These are phyloP conservation scores for Hypoxylon cercidicola DNA, from an alignment of 495 filamentous ascomycete genomes.

Conservation along the genomic window DNA sequence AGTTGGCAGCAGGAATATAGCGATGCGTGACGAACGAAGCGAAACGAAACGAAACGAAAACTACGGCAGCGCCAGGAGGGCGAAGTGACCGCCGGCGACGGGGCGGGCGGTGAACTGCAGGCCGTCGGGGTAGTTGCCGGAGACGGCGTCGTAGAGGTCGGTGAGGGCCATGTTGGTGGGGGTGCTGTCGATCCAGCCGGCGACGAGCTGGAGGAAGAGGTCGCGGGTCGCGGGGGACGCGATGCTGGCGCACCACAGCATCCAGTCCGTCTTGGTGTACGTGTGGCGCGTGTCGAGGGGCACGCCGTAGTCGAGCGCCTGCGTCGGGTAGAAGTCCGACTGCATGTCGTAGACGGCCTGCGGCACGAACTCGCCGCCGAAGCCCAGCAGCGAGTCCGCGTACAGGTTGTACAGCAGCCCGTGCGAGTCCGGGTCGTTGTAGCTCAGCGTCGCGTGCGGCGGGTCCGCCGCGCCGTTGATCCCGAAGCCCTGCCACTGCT, in stretches of 20 bases:
- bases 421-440: conserved; percentile 54
- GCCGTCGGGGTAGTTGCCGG: conserved; percentile 67
- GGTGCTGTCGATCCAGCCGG: conserved; percentile 81
- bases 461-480: conserved; percentile 72
- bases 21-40: too few species aligned
- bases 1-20: too few species aligned
- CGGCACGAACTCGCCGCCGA: conserved; percentile 70
- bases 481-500: conserved; percentile 77
- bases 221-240: conserved; percentile 66
- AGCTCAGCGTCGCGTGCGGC: conserved; percentile 78
- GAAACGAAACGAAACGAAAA: too few species aligned
- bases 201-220: conserved; percentile 75
- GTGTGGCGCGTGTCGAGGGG: conserved; percentile 86
- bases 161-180: conserved; percentile 76
- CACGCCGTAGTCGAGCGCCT: conserved; percentile 77
- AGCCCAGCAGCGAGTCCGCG: conserved; percentile 77
- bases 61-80: conserved; percentile 71
- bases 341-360: conserved; percentile 81
- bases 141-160: conserved; percentile 79
- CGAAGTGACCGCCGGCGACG: conserved; percentile 84
- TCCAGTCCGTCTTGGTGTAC: conserved; percentile 91
- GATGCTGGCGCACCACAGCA: conserved; percentile 84
- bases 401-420: conserved; percentile 91
- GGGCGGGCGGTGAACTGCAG: conserved; percentile 80
- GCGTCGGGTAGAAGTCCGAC: conserved; percentile 80